A percentile compares a stretch with the other conserved stretches of the same genome.
Evolutionary conservation across 805 yeast genomes (phyloP).

Genomic region (Pichia nakasei): DNA sequence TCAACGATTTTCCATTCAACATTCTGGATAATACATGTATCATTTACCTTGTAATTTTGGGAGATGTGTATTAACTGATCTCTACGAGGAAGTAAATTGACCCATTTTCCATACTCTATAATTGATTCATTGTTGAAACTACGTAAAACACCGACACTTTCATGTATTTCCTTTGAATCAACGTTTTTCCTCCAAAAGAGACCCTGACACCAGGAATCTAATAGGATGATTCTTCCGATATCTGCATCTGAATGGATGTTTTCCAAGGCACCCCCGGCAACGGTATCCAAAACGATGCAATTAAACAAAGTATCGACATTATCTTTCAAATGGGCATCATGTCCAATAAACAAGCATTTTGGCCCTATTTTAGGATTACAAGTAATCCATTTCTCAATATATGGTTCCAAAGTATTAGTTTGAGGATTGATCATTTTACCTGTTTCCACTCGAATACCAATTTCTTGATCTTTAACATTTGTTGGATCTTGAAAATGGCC

Average conservation of each 20-base stretch:
- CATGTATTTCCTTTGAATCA: constrained; percentile 9
- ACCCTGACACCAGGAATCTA: constrained; percentile 49
- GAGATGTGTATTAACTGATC: neutral
- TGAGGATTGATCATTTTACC: constrained; percentile 41
- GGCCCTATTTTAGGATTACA: constrained; percentile 27
- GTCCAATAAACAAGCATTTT: neutral
- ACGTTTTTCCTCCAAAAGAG: constrained; percentile 24
- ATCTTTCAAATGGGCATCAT: too few species aligned
- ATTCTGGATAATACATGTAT: constrained; percentile 13
- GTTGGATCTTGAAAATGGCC: constrained; percentile 1
- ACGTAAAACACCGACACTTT: constrained; percentile 14
- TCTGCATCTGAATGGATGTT: neutral
- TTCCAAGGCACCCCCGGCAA: constrained; percentile 1
- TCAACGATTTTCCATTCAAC: constrained; percentile 2
- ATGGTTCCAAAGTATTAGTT: constrained; percentile 33
- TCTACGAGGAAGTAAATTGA: constrained; percentile 5
- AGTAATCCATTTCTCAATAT: constrained; percentile 48
- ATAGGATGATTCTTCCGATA: constrained; percentile 35
- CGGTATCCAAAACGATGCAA: constrained; percentile 18
- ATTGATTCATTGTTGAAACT: constrained; percentile 7
- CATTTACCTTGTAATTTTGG: neutral
- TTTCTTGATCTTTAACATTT: constrained; percentile 17
- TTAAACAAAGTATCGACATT: constrained; percentile 6
- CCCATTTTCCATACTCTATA: constrained; percentile 12
- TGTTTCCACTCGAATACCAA: constrained; percentile 39